Evolutionary conservation across 345 rosid species (phyloP).

Genomic region (Rhodomyrtus tomentosa): DNA sequence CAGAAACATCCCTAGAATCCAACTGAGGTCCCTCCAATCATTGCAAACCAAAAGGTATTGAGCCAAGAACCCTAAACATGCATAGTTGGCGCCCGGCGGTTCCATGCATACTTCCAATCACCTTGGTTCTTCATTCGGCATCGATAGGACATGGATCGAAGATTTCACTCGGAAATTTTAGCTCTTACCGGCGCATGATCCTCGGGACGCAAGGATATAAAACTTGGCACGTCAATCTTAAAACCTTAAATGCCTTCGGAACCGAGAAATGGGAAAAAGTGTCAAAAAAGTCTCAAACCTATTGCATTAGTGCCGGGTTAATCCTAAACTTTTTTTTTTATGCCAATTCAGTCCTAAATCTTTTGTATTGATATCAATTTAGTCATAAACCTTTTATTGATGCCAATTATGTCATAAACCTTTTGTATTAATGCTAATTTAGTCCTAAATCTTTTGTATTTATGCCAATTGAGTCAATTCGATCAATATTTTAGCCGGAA

Average conservation of each 20-base stretch:
- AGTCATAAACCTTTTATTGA: no score
- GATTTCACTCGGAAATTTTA: neutral
- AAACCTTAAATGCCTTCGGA: neutral
- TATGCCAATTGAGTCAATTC: no score
- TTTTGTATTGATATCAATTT: no score
- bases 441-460: no score
- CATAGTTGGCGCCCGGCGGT: neutral
- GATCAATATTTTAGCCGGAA: no score
- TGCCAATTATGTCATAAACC: no score
- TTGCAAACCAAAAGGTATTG: neutral
- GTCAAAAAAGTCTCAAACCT: no score
- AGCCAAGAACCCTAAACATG: neutral
- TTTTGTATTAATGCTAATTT: no score
- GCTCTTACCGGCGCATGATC: neutral
- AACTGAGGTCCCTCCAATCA: neutral
- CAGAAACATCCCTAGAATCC: neutral
- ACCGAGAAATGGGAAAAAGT: rapidly evolving
- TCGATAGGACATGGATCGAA: neutral
- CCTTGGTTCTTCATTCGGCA: neutral
- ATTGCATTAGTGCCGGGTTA: no score
- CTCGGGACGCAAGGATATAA: neutral
- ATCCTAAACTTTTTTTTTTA: no score
- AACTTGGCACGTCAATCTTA: neutral
- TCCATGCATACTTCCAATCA: neutral
- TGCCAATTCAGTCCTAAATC: no score